phyloP scores from a whole-genome alignment of 2,329 filamentous ascomycete genomes.

The Hypomyces rosellus region DNA sequence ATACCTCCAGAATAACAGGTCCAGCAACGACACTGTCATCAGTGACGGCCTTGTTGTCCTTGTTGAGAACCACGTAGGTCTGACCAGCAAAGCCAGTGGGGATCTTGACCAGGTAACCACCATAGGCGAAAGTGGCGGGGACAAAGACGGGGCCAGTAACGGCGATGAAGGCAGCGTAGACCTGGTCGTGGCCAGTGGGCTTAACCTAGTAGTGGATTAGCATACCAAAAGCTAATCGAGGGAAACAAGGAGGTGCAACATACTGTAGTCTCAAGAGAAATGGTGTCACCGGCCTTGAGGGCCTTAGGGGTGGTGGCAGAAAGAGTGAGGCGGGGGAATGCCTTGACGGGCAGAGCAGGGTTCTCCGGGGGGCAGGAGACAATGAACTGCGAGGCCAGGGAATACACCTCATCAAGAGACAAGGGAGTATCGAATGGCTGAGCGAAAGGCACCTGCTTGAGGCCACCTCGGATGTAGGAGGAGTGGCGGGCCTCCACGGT shows the following conservation, averaged over 20 bases:
- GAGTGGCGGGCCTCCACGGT: slow-evolving; percentile 58
- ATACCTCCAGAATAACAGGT: too few species aligned
- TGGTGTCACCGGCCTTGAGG: slow-evolving; percentile 19
- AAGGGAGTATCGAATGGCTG: slow-evolving; percentile 56
- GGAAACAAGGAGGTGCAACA: too few species aligned
- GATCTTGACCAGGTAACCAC: slow-evolving; percentile 19
- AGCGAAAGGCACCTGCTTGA: slow-evolving; percentile 47
- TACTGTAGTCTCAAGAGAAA: slow-evolving; percentile 23
- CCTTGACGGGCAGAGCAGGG: slow-evolving; percentile 50
- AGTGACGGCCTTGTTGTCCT: neutral
- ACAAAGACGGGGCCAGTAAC: slow-evolving; percentile 20
- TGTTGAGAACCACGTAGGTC: slow-evolving; percentile 31
- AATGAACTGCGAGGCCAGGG: slow-evolving; percentile 59
- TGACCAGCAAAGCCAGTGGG: slow-evolving; percentile 30
- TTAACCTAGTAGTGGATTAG: too few species aligned
- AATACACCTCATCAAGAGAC: slow-evolving; percentile 53
- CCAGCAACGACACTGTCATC: neutral
- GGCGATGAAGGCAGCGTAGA: slow-evolving; percentile 29
- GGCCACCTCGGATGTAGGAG: slow-evolving; percentile 48
- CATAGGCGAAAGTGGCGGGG: slow-evolving; percentile 15
- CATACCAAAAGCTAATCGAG: slow-evolving; percentile 12
- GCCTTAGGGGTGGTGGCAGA: slow-evolving; percentile 13
- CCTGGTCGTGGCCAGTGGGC: too few species aligned
- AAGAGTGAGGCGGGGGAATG: slow-evolving; percentile 45
- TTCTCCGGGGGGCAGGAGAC: slow-evolving; percentile 49